Percentiles rank a stretch among this genome's conserved stretches.
These are phyloP conservation scores for Volutella citrinella DNA, from an alignment of 2,329 filamentous ascomycete genomes.

Conservation along the genomic window DNA sequence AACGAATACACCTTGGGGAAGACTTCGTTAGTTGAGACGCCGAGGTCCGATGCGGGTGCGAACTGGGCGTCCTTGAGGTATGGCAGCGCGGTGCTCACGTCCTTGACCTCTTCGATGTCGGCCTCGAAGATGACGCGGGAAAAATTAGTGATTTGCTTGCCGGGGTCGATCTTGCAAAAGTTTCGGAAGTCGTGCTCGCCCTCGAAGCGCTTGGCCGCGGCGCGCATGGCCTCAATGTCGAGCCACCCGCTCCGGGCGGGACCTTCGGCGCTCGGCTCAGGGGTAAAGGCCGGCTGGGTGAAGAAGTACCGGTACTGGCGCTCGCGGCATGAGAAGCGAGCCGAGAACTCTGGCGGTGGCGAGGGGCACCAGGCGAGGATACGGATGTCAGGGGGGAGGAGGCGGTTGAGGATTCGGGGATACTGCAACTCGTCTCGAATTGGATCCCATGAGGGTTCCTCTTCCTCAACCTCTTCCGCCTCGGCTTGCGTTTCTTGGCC, in stretches of 20 bases:
- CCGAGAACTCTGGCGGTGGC: constrained; percentile 77
- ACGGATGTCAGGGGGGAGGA: constrained; percentile 86
- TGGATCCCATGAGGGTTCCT: constrained; percentile 52
- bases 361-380: constrained; percentile 90
- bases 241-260: constrained; percentile 68
- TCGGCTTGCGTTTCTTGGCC: constrained; percentile 15
- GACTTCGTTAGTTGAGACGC: constrained; percentile 6
- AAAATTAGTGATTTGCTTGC: constrained; percentile 87
- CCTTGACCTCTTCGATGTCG: constrained; percentile 69
- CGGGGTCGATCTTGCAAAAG: constrained; percentile 89
- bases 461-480: constrained; percentile 14
- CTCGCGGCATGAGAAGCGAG: constrained; percentile 89
- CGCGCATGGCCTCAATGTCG: constrained; percentile 81
- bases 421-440: constrained; percentile 82
- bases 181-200: constrained; percentile 94
- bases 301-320: constrained; percentile 96
- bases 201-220: constrained; percentile 75
- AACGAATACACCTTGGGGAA: constrained; percentile 79
- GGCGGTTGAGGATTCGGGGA: constrained; percentile 75
- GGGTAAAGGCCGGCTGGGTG: constrained; percentile 84
- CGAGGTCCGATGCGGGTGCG: constrained; percentile 21
- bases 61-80: constrained; percentile 47
- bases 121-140: constrained; percentile 75
- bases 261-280: constrained; percentile 40
- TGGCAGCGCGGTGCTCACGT: constrained; percentile 50